Percentiles rank a stretch among this genome's conserved stretches.
Evolutionary conservation across 179 eudicot species (phyloP).

Genomic region (Beta macrorhiza): DNA sequence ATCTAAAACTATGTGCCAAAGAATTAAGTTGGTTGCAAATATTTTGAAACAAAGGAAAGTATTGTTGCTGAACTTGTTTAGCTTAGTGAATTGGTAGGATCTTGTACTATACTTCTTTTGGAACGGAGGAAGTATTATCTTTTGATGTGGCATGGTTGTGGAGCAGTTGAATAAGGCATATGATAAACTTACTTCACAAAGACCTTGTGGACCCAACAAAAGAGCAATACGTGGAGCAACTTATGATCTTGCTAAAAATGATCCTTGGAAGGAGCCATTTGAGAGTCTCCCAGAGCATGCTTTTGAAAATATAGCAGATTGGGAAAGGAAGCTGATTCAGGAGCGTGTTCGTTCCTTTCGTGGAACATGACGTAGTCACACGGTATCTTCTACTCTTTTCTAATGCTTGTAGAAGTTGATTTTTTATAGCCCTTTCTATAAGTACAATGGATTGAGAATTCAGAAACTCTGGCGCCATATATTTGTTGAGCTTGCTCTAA

Average conservation of each 20-base stretch:
- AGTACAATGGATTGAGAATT: neutral
- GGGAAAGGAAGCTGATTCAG: conserved; percentile 81
- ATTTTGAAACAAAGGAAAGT: no score
- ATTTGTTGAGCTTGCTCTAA: neutral
- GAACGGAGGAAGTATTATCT: no score
- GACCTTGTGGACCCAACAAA: conserved; percentile 92
- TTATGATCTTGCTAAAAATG: conserved; percentile 77
- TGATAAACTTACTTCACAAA: conserved; percentile 56
- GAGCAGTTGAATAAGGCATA: conserved; percentile 69
- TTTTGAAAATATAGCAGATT: conserved; percentile 68
- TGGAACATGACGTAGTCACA: conserved; percentile 37
- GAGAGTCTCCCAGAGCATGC: conserved; percentile 78
- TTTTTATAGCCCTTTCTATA: neutral
- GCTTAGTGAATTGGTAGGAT: neutral
- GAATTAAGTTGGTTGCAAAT: no score
- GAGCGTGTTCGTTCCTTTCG: conserved; percentile 76
- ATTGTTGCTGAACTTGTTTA: neutral
- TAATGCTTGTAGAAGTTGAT: neutral
- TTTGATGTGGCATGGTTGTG: conserved; percentile 12
- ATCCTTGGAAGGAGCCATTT: conserved; percentile 75
- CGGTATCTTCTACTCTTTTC: conserved; percentile 1
- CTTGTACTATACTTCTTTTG: conserved; percentile 10
- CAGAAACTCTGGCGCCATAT: neutral
- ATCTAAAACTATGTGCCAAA: no score
- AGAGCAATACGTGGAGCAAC: conserved; percentile 88